Evolutionary conservation across 2,329 filamentous ascomycete species (phyloP).

Genomic region (Acrocalymma vagum): DNA sequence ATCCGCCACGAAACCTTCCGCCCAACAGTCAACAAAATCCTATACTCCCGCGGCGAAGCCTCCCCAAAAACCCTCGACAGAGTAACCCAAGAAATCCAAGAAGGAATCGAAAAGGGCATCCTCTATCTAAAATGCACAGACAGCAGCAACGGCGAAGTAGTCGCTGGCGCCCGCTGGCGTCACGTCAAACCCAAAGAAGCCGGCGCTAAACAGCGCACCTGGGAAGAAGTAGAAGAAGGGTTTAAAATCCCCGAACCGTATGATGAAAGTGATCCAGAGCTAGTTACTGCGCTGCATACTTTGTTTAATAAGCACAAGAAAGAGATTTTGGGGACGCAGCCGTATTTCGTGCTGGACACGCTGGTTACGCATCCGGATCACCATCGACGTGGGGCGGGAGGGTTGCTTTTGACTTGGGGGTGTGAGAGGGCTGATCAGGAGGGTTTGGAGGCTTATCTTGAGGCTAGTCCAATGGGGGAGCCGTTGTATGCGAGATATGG

Average conservation of each 20-base stretch:
- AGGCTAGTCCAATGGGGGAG: constrained; percentile 42
- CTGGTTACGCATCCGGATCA: constrained; percentile 41
- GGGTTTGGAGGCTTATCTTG: constrained; percentile 41
- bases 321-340: constrained; percentile 27
- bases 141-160: constrained; percentile 28
- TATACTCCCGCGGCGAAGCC: constrained; percentile 39
- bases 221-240: constrained; percentile 37
- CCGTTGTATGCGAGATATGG: constrained; percentile 44
- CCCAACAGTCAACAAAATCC: constrained; percentile 41
- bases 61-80: constrained; percentile 32
- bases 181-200: constrained; percentile 26
- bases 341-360: constrained; percentile 40
- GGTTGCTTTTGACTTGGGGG: constrained; percentile 42
- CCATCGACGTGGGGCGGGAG: constrained; percentile 40
- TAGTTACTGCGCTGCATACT: constrained; percentile 28
- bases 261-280: constrained; percentile 32
- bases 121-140: constrained; percentile 41
- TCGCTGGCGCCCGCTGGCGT: constrained; percentile 42
- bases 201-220: constrained; percentile 24
- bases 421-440: constrained; percentile 39
- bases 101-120: constrained; percentile 35
- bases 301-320: constrained; percentile 34
- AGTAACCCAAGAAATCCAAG: constrained; percentile 28
- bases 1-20: constrained; percentile 42
- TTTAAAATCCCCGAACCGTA: constrained; percentile 33